Evolutionary conservation across 441 rosid species (phyloP), one percentile per base, ranked within the genome.

Genomic region (Heliophila coronopifolia): DNA sequence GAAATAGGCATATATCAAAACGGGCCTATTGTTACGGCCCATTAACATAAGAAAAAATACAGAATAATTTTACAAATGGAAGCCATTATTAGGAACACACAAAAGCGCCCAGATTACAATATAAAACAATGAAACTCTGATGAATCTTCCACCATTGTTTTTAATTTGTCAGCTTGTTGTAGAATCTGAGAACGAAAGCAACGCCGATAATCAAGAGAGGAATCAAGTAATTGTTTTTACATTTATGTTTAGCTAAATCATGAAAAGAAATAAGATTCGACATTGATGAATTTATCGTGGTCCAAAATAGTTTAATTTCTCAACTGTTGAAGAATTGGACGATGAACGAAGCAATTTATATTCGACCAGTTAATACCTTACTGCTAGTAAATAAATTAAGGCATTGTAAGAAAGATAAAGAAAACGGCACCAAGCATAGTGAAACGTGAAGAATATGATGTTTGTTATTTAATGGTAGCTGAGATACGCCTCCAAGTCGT

Each of bases 231-330:
- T 69, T 70, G n/a, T 54, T 41, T 61, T 71, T 73, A 9, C 71
- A 67, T 24, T 71, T 80, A 76, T 75, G 85, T 65, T 75, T 70
- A 16, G 44, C 54, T 3, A 78, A 52, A 28, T 84, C 84, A 14
- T 72, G 75, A 46, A 73, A 77, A 28, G 67, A 53, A 30, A 66
- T 50, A 15, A 68, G 65, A 45, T 69, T 70, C 17, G 65, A 73
- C 80, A 77, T 77, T 53, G 38, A 35, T 39, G 1, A 48, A 40
- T 37, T 27, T 13, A 1, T 23, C 15, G n/a, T n/a, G n/a, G n/a
- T n/a, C n/a, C n/a, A n/a, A 15, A 25, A 34, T 41, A 19, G 38
- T 54, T 22, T 12, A 31, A 22, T 43, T 17, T n/a, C 2, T 32
- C 9, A 12, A 9, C 0, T 7, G 10, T 38, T 11, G 13, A 18